phyloP scores from a whole-genome alignment of 1,139 yeast species.

The Taphrina flavorubra region DNA sequence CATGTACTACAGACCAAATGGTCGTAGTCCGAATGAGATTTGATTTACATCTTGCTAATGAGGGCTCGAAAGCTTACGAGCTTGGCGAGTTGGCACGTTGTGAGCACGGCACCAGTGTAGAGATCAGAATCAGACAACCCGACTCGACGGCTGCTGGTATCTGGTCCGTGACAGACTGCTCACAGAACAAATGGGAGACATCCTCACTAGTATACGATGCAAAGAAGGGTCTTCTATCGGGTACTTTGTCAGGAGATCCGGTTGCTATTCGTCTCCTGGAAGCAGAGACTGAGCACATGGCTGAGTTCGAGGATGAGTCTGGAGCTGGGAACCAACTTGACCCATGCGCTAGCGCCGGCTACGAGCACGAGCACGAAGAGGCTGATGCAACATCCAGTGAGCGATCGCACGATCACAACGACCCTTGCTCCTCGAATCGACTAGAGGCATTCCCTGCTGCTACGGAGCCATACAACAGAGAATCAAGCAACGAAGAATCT shows the following conservation, averaged over 20 bases:
- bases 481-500: too few species aligned
- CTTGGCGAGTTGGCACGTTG: conserved; percentile 11
- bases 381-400: too few species aligned
- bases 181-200: neutral
- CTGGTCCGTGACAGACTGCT: conserved; percentile 4
- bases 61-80: neutral
- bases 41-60: neutral
- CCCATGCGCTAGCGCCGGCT: too few species aligned
- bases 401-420: too few species aligned
- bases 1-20: neutral
- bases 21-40: neutral
- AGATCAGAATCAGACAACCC: neutral
- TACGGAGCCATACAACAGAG: too few species aligned
- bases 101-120: conserved; percentile 3
- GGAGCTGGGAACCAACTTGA: neutral
- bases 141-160: neutral
- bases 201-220: neutral
- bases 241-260: neutral
- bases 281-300: neutral
- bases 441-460: too few species aligned
- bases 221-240: conserved; percentile 5
- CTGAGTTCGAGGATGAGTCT: neutral
- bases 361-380: too few species aligned
- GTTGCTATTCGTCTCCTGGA: conserved; percentile 5
- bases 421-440: too few species aligned